phyloP scores from a whole-genome alignment of 139 green algal species.

The Dunaliella sp. region DNA sequence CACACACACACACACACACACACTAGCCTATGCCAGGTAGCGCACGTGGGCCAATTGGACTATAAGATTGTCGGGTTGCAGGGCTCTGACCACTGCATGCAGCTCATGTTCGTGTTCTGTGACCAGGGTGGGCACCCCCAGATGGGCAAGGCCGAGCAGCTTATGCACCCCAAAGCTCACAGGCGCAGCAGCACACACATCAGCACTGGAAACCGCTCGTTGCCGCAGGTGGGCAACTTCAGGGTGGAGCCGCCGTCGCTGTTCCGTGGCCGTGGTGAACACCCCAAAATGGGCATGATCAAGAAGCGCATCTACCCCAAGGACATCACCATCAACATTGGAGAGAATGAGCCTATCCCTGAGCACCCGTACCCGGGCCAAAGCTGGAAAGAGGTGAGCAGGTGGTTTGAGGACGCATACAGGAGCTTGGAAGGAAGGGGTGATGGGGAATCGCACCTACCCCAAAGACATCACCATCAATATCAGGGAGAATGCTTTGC shows the following conservation, averaged over 20 bases:
- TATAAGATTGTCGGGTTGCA: too few relatives aligned
- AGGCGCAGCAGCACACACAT: background rate
- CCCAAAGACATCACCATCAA: too few relatives aligned
- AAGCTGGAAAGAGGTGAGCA: slow-evolving; percentile 58
- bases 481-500: too few relatives aligned
- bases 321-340: slow-evolving; percentile 98
- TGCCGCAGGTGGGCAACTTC: slow-evolving; percentile 95
- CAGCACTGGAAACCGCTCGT: background rate
- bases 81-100: too few relatives aligned
- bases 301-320: slow-evolving; percentile 94
- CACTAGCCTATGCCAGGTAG: background rate
- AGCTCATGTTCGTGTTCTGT: too few relatives aligned
- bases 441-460: too few relatives aligned
- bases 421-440: too few relatives aligned
- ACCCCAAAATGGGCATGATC: slow-evolving; percentile 97
- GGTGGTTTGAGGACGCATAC: background rate
- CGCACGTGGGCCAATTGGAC: too few relatives aligned
- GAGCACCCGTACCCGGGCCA: slow-evolving; percentile 84
- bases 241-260: slow-evolving; percentile 95
- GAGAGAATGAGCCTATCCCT: slow-evolving; percentile 70
- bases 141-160: too few relatives aligned
- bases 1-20: background rate
- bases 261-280: slow-evolving; percentile 96
- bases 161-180: too few relatives aligned
- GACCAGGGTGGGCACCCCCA: too few relatives aligned